A percentile compares a stretch with the other conserved stretches of the same genome.
Evolutionary conservation across 1,284 basidiomycete genomes (phyloP).

Genomic region (Porogramme epimiltina): DNA sequence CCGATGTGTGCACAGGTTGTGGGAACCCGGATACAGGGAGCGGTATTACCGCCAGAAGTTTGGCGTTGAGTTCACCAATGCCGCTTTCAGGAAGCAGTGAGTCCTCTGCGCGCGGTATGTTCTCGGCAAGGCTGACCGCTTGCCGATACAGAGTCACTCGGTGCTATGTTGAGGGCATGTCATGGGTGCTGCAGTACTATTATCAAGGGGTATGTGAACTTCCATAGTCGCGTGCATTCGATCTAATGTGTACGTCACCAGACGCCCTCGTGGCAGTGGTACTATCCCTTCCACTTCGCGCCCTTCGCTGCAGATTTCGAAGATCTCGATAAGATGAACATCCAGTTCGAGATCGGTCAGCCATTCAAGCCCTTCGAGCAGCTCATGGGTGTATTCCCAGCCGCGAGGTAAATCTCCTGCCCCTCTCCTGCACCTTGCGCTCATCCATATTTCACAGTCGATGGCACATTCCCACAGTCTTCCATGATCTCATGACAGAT

Average conservation of each 20-base stretch:
- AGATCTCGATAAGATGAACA: slow-evolving; percentile 78
- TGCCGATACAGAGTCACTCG: slow-evolving; percentile 66
- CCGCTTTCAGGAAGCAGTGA: slow-evolving; percentile 75
- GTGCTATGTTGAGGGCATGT: slow-evolving; percentile 90
- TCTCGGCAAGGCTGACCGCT: slow-evolving; percentile 1
- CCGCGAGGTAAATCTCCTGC: slow-evolving; percentile 66
- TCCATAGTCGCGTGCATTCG: neutral
- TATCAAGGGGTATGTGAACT: slow-evolving; percentile 89
- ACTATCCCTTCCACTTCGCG: slow-evolving; percentile 97
- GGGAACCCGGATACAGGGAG: slow-evolving; percentile 94
- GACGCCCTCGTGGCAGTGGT: slow-evolving; percentile 99
- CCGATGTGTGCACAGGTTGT: slow-evolving; percentile 58
- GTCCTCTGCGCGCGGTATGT: slow-evolving; percentile 28
- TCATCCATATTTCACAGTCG: slow-evolving; percentile 57
- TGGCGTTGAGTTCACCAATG: slow-evolving; percentile 73
- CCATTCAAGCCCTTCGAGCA: slow-evolving; percentile 99
- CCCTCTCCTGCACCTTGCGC: neutral
- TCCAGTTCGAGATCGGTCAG: slow-evolving; percentile 77
- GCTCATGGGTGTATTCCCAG: slow-evolving; percentile 97
- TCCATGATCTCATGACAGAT: slow-evolving; percentile 89
- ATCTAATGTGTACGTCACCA: slow-evolving; percentile 32
- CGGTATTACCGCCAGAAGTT: slow-evolving; percentile 97
- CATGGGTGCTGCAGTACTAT: slow-evolving; percentile 97
- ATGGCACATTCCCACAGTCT: slow-evolving; percentile 83
- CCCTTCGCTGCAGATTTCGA: slow-evolving; percentile 97